Base-by-base conservation (phyloP, 179 eudicot genomes). In the Gypsophila paniculata region DNA sequence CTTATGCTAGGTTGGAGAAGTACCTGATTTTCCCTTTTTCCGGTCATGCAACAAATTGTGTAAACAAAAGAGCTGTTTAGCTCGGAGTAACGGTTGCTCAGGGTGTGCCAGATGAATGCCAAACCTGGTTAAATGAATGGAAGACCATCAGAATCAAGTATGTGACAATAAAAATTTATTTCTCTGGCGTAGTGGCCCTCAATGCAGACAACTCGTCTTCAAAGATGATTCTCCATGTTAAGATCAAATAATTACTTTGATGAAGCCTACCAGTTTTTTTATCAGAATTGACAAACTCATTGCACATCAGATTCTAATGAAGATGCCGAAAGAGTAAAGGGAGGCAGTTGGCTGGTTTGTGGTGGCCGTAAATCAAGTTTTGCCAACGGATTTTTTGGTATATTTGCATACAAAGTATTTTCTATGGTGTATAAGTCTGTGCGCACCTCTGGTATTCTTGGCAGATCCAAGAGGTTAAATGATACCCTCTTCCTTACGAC, bases 81-180 rank as follows among this genome's bases (percentile, higher is more conserved):
- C 99, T 84, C 76, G 86, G 71, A 95, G 76, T 71, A 95, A 88
- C 71, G 96, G 96, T 62, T 95, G 99, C 49, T 82, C 78, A 42
- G 98, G 96, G 83, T 88, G 75, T 42, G 55, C 72, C 53, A 92
- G 87, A 59, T 80, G 79, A 79, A 85, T 79, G 54, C 61, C 69
- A 77, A 76, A 84, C 84, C 99, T 95, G 83, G 44, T 71, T 14
- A 61, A 48, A 36, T 54, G n/a, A 34, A 53, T 1, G 15, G 39
- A 29, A 59, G 10, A 60, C 36, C 71, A 53, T 67, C 32, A 72
- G 48, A 59, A 26, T 65, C 25, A 52, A 49, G 48, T 38, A 19
- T 17, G 46, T 18, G 9, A 49, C 10, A 39, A 15, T 23, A 10
- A 18, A 32, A 18, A 68, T 74, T 36, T 26, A 42, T 57, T 54